Evolutionary conservation across 331 rosid species (phyloP).

Genomic region (Stylosanthes scabra): DNA sequence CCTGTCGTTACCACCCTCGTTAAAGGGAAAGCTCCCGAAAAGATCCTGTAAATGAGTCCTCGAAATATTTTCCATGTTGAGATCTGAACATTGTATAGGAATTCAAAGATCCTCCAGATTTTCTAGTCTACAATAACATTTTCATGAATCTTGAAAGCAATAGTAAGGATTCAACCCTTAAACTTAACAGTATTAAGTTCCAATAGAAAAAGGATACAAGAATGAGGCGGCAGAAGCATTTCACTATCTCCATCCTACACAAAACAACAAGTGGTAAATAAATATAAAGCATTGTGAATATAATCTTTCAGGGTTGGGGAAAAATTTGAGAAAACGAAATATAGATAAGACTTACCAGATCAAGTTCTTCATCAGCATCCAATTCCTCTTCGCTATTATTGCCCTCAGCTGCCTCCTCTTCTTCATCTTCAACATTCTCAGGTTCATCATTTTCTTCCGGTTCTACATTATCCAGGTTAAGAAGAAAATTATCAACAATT

Average conservation of each 20-base stretch:
- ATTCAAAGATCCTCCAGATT: constrained; percentile 25
- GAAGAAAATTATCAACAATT: constrained; percentile 10
- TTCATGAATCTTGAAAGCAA: not conserved
- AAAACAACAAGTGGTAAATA: constrained; percentile 31
- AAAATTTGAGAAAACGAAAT: constrained; percentile 2
- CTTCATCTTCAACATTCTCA: constrained; percentile 60
- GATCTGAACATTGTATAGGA: constrained; percentile 60
- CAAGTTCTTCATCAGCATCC: constrained; percentile 53
- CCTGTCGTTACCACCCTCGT: constrained; percentile 37
- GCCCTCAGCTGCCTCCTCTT: constrained; percentile 63
- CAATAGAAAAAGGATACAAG: constrained; percentile 66
- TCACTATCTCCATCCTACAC: constrained; percentile 68
- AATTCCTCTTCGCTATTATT: constrained; percentile 73
- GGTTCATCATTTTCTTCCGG: constrained; percentile 59
- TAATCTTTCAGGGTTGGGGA: not conserved
- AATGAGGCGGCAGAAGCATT: constrained; percentile 55
- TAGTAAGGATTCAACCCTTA: constrained; percentile 10
- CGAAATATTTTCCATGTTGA: constrained; percentile 60
- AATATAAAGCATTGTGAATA: constrained; percentile 19
- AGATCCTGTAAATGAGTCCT: constrained; percentile 77
- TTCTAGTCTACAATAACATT: too few species aligned
- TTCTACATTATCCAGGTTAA: constrained; percentile 28
- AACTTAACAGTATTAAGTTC: constrained; percentile 12
- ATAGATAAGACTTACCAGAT: constrained; percentile 51
- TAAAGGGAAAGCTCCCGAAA: constrained; percentile 70